These are phyloP conservation scores for Phytophthora cryptogea DNA, from an alignment of 352 stramenopile species.

Conservation along the genomic window DNA sequence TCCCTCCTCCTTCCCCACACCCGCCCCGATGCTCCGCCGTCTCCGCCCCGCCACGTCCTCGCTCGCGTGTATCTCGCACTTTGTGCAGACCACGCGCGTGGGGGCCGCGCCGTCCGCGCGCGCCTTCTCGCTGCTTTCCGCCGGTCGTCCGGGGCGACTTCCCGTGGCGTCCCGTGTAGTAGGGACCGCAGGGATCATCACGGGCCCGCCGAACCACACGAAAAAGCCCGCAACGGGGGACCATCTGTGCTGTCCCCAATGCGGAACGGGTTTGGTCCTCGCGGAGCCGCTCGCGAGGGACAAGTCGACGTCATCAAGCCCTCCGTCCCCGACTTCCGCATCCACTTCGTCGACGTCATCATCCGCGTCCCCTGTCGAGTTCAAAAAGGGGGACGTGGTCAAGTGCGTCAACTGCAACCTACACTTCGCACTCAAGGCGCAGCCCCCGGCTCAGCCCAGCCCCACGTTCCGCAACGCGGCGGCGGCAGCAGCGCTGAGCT, in stretches of 20 bases:
- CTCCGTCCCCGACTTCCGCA: neutral
- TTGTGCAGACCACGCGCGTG: slow-evolving; percentile 17
- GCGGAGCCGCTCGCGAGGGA: slow-evolving; percentile 36
- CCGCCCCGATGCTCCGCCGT: slow-evolving; percentile 27
- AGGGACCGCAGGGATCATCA: slow-evolving; percentile 8
- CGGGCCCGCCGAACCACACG: slow-evolving; percentile 16
- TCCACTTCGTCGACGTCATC: slow-evolving; percentile 18
- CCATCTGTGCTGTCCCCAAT: slow-evolving; percentile 72
- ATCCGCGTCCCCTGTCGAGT: slow-evolving; percentile 29
- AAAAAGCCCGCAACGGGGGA: slow-evolving; percentile 27
- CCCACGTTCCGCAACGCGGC: slow-evolving; percentile 67
- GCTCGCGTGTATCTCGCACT: slow-evolving; percentile 20
- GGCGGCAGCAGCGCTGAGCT: slow-evolving; percentile 66
- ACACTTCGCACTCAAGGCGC: slow-evolving; percentile 74
- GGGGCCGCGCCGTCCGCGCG: slow-evolving; percentile 9
- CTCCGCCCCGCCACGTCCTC: slow-evolving; percentile 14
- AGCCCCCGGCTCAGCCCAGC: slow-evolving; percentile 22
- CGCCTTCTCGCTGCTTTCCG: slow-evolving; percentile 19
- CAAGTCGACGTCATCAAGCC: slow-evolving; percentile 32
- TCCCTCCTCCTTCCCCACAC: neutral
- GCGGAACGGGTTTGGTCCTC: slow-evolving; percentile 56
- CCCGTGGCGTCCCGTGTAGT: slow-evolving; percentile 2
- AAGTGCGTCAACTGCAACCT: slow-evolving; percentile 74
- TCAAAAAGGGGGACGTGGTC: slow-evolving; percentile 82
- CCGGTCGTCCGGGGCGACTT: neutral